A percentile compares a stretch with the other conserved stretches of the same genome.
These are phyloP conservation scores for Cladosporium cucumerinum DNA, from an alignment of 2,329 filamentous ascomycete species.

Conservation along the genomic window DNA sequence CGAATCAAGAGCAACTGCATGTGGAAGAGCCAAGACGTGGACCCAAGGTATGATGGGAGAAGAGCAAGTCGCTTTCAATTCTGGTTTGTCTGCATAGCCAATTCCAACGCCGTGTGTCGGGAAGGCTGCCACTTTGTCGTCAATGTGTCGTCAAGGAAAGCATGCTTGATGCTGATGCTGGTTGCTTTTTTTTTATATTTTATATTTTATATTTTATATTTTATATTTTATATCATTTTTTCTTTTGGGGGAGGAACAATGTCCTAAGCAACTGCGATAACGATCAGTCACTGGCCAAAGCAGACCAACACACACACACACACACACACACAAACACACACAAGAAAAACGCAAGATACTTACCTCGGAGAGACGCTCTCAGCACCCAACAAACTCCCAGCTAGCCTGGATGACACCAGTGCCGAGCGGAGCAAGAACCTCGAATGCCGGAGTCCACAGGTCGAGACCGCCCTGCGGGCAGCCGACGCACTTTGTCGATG, in stretches of 20 bases:
- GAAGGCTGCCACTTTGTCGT: not conserved
- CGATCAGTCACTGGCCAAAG: not conserved
- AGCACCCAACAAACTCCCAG: constrained; percentile 3
- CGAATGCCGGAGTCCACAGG: not conserved
- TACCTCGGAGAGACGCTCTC: not conserved
- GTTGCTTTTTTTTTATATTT: too few species aligned
- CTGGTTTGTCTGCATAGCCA: not conserved
- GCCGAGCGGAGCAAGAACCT: not conserved
- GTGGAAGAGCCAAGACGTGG: not conserved
- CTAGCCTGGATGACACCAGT: not conserved
- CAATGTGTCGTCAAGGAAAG: not conserved
- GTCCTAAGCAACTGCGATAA: not conserved
- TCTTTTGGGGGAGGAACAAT: too few species aligned
- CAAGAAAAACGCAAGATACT: not conserved
- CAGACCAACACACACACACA: too few species aligned
- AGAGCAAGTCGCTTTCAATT: not conserved
- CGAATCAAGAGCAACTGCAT: not conserved
- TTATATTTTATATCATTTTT: too few species aligned
- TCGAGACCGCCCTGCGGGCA: constrained; percentile 3
- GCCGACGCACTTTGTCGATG: not conserved
- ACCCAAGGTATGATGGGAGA: too few species aligned
- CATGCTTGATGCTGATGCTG: not conserved
- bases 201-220: too few species aligned
- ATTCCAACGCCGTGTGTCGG: not conserved
- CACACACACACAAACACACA: too few species aligned